Conservation (phyloP, 2,329 filamentous ascomycete species). For the Coleophoma cylindrospora region DNA sequence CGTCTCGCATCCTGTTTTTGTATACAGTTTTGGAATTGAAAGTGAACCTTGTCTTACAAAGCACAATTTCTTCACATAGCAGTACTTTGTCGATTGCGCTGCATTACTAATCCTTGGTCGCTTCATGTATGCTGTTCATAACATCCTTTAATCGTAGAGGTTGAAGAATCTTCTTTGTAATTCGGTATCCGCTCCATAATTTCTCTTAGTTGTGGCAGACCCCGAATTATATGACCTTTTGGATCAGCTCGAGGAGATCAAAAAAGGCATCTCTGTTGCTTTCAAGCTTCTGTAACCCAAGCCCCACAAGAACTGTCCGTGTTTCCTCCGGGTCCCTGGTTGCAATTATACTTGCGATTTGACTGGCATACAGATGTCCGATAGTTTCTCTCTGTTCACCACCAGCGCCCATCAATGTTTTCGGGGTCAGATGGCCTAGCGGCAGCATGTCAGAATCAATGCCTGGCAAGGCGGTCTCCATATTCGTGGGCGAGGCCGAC, state of each 20-base stretch:
- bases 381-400: constrained; percentile 73
- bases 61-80: no score
- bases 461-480: constrained; percentile 43
- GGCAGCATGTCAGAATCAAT: constrained; percentile 51
- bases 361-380: constrained; percentile 83
- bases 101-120: not conserved
- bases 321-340: constrained; percentile 62
- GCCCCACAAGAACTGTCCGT: constrained; percentile 55
- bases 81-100: no score
- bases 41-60: no score
- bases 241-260: constrained; percentile 58
- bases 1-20: no score
- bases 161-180: not conserved
- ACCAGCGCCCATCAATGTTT: constrained; percentile 80
- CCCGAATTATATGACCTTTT: constrained; percentile 38
- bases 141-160: not conserved
- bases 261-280: constrained; percentile 51
- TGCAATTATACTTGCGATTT: constrained; percentile 77
- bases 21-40: not conserved
- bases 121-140: not conserved
- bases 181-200: no score
- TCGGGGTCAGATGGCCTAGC: constrained; percentile 76
- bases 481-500: constrained; percentile 56
- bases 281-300: constrained; percentile 48
- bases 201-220: not conserved